These are phyloP conservation scores for Tricladium varicosporioides DNA, from an alignment of 2,329 filamentous ascomycete genomes.

Conservation along the genomic window DNA sequence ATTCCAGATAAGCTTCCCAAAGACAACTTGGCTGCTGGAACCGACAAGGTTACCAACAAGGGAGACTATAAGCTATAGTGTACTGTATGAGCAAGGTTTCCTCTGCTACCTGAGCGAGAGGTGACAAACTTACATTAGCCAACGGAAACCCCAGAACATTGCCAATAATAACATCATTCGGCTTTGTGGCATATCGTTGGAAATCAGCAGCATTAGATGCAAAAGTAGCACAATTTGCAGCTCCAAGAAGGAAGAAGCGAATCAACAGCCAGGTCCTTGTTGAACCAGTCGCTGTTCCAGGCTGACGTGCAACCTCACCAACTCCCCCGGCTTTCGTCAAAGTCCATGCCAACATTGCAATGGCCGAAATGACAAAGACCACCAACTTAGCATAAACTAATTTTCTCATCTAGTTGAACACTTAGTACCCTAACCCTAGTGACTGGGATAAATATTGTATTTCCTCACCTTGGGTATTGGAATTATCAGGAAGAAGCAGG, in stretches of 20 bases:
- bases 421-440: slow-evolving; percentile 21
- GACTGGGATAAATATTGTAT: not conserved
- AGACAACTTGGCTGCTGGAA: slow-evolving; percentile 32
- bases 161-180: slow-evolving; percentile 41
- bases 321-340: slow-evolving; percentile 35
- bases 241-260: slow-evolving; percentile 38
- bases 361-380: slow-evolving; percentile 38
- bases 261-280: slow-evolving; percentile 38
- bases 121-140: slow-evolving; percentile 29
- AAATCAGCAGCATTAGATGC: slow-evolving; percentile 43
- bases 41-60: slow-evolving; percentile 41
- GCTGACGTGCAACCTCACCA: slow-evolving; percentile 29
- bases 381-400: slow-evolving; percentile 38
- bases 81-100: not conserved
- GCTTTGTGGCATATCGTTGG: slow-evolving; percentile 41
- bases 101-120: too few relatives aligned
- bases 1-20: slow-evolving; percentile 38
- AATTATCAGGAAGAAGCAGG: slow-evolving; percentile 39
- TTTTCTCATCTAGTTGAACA: slow-evolving; percentile 30
- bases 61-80: slow-evolving; percentile 33
- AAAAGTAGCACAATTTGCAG: slow-evolving; percentile 38
- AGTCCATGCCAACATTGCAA: slow-evolving; percentile 41
- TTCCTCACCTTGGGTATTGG: slow-evolving; percentile 35
- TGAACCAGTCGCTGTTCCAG: slow-evolving; percentile 33
- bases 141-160: slow-evolving; percentile 42